Conservation (phyloP, 768 basidiomycete species). For the Hysterangium stoloniferum region DNA sequence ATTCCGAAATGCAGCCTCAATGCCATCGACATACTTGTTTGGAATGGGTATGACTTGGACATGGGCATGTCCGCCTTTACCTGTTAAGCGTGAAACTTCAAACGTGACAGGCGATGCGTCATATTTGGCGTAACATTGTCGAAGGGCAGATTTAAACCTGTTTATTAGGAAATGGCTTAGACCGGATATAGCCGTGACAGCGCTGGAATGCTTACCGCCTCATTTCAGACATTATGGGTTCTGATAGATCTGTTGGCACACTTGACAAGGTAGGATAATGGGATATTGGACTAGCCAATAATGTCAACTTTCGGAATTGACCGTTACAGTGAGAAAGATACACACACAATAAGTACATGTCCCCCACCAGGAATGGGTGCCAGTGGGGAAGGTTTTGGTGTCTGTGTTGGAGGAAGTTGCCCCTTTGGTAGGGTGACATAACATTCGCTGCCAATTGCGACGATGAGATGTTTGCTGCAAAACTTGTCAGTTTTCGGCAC, state of each 20-base stretch:
- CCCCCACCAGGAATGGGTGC: constrained; percentile 83
- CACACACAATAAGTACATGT: constrained; percentile 76
- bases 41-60: constrained; percentile 82
- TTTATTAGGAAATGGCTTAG: neutral
- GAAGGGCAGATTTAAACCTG: constrained; percentile 76
- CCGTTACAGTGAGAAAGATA: neutral
- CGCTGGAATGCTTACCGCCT: constrained; percentile 41
- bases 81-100: constrained; percentile 77
- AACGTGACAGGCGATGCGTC: constrained; percentile 67
- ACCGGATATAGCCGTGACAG: neutral
- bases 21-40: constrained; percentile 39
- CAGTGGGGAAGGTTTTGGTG: constrained; percentile 26
- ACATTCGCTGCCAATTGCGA: constrained; percentile 87
- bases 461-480: constrained; percentile 86
- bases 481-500: constrained; percentile 1
- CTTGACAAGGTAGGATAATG: constrained; percentile 86
- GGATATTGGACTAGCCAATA: constrained; percentile 50
- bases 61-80: constrained; percentile 92
- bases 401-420: constrained; percentile 80
- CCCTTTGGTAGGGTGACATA: constrained; percentile 97
- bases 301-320: neutral
- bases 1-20: constrained; percentile 64
- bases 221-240: constrained; percentile 74
- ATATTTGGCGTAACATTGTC: constrained; percentile 62
- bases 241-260: constrained; percentile 70